Base-by-base conservation (phyloP, 495 filamentous ascomycete genomes). In the Neurospora intermedia region DNA sequence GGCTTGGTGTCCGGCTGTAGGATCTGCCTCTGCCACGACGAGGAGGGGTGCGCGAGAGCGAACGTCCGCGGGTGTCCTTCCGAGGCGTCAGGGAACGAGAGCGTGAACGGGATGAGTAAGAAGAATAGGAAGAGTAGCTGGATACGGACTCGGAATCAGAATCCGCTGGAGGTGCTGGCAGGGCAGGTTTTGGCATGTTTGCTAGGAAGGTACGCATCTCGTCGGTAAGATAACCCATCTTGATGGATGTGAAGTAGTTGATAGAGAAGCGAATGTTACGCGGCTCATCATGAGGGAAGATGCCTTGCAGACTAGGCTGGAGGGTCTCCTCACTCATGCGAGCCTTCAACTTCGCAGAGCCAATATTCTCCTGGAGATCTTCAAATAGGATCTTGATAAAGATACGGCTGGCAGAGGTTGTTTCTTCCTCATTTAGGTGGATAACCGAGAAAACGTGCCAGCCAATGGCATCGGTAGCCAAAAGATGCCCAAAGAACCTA, bases 341-440 rank as follows among this genome's bases (percentile, higher is more conserved):
- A 48, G 89, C 88, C 76, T 91, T 89, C 48, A 99, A 82, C 75
- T 91, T 92, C 69, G 88, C 85, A 84, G 96, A 88, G 69, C 96
- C 95, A 72, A 98, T 87, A 70, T 92, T 91, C 81, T 98, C 93
- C 15, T 89, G 88, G 11, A 99, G 85, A 76, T 98, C 94, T 80
- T 98, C 93, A 80, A 99, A 97, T 23, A 99, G 84, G 45, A 98
- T 98, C 83, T 97, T 98, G 85, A 98, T 92, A 78, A 98, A 99
- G 79, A 99, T 98, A 83, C 96, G 92, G 75, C 92, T 94, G 73
- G 91, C 93, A 5, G 94, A 93, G 0, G 95, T 98, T 2, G 96
- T 99, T 76, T 98, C 96, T 69, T 98, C 95, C 79, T 99, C 94
- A 79, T 94, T 99, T 43, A 99, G 82, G 76, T 93, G 93, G 66